Base-by-base conservation (phyloP, 2,329 filamentous ascomycete genomes). In the Metarhizium sp. region DNA sequence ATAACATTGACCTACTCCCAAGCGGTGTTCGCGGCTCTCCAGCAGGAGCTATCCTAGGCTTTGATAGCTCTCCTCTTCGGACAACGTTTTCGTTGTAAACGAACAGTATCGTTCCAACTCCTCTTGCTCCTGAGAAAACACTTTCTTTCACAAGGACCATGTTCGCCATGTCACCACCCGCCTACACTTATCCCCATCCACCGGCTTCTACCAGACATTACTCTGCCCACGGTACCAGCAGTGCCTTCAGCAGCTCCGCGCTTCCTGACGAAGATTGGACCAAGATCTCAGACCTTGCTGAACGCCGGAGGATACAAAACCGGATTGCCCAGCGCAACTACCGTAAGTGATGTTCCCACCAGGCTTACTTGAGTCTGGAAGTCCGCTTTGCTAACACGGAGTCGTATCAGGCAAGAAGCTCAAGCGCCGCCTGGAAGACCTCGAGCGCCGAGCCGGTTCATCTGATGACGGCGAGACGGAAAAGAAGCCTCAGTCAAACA, bases 201-300 rank as follows among this genome's bases (percentile, higher is more conserved):
- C 48, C 59, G n/a, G 56, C 60, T 25, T 53, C 76, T 55, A 78
- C 85, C 52, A 83, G 87, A 70, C 86, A 90, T 67, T 86, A 87
- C 64, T 78, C 83, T 45, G 80, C 76, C 60, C 85, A 90, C 68
- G 86, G 86, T 69, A 95, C 89, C 59, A 96, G 90, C 76, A 96
- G 90, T 74, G 92, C 92, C 64, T 96, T 95, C 78, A 95, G 90
- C 74, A 88, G 87, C 65, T 95, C 90, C 60, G 92, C 92, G 64
- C 95, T 95, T 71, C 89, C 92, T 55, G 92, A 96, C 68, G 92
- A 97, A 75, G 92, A 97, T 76, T 97, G 92, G 92, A 96, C 92
- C 69, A 95, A 96, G 83, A 96, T 97, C 70, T 95, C 92, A 56
- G 92, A 97, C 72, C 85, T 97, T 58, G 92, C 92, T 52, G 92